Conservation (phyloP, 164 flowering plant genomes). For the Vitis cinerea region DNA sequence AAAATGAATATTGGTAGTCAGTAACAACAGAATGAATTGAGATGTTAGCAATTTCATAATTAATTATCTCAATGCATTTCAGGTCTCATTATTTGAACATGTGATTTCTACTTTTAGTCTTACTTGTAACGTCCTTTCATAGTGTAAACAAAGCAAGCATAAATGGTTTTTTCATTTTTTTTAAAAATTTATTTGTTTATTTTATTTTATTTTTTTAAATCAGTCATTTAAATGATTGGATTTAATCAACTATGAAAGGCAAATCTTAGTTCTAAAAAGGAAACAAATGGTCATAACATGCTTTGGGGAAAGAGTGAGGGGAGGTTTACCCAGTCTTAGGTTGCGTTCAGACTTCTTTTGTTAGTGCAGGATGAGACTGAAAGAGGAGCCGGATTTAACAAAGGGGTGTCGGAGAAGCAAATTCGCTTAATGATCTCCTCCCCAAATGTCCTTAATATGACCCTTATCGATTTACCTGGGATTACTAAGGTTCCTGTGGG, state of each 20-base stretch:
- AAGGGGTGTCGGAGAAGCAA: conserved; percentile 48
- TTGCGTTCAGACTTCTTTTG: not conserved
- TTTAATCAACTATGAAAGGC: not conserved
- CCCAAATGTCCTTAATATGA: conserved; percentile 54
- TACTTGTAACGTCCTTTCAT: not conserved
- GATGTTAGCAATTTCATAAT: too few relatives aligned
- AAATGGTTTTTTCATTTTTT: too few relatives aligned
- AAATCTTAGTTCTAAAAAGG: not conserved
- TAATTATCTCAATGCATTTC: too few relatives aligned
- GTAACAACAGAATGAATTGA: too few relatives aligned
- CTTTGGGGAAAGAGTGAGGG: not conserved
- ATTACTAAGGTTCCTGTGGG: conserved; percentile 62
- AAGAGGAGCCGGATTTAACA: conserved; percentile 53
- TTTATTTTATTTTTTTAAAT: not conserved
- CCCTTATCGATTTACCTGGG: conserved; percentile 60
- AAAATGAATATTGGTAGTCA: too few relatives aligned
- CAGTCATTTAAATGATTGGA: not conserved
- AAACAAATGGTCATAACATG: not conserved
- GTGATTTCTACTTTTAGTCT: too few relatives aligned
- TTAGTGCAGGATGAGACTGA: conserved; percentile 50
- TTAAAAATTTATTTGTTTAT: not conserved
- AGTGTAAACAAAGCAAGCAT: not conserved
- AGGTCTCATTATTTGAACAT: too few relatives aligned
- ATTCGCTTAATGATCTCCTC: conserved; percentile 51
- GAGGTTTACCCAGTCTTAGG: not conserved